Evolutionary conservation across 2,329 filamentous ascomycete genomes (phyloP).

Genomic region (Claviceps sp.): DNA sequence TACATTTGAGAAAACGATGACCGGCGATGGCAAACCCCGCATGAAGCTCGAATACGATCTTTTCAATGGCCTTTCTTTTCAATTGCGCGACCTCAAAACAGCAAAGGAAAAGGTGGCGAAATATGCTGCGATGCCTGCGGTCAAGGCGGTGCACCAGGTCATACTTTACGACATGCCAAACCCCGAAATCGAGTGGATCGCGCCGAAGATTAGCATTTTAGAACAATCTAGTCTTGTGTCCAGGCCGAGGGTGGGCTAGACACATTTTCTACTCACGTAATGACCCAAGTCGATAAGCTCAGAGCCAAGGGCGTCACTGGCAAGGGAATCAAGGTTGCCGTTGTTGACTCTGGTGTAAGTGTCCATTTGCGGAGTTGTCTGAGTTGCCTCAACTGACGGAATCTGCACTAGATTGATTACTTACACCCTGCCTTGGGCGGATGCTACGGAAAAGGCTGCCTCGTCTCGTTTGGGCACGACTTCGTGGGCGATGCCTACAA

Average conservation of each 20-base stretch:
- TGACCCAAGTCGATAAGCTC: conserved; percentile 24
- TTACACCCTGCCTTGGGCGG: conserved; percentile 49
- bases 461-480: conserved; percentile 44
- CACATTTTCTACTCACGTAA: too few relatives aligned
- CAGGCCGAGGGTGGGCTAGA: too few relatives aligned
- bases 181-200: too few relatives aligned
- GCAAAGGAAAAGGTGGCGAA: conserved; percentile 28
- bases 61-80: conserved; percentile 42
- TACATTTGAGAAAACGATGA: conserved; percentile 8
- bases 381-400: not conserved
- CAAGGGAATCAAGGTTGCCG: conserved; percentile 37
- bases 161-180: conserved; percentile 10
- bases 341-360: conserved; percentile 42
- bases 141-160: conserved; percentile 38
- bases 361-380: not conserved
- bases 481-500: conserved; percentile 45
- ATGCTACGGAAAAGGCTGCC: conserved; percentile 45
- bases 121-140: conserved; percentile 27
- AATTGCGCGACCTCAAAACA: conserved; percentile 33
- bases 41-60: conserved; percentile 36
- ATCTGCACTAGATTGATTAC: conserved; percentile 38
- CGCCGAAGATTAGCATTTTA: too few relatives aligned
- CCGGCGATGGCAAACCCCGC: conserved; percentile 26
- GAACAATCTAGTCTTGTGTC: too few relatives aligned
- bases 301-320: conserved; percentile 33